Percentiles rank a stretch among this genome's conserved stretches.
phyloP scores from a whole-genome alignment of 306 rosid species.

The Dalbergia oliveri region DNA sequence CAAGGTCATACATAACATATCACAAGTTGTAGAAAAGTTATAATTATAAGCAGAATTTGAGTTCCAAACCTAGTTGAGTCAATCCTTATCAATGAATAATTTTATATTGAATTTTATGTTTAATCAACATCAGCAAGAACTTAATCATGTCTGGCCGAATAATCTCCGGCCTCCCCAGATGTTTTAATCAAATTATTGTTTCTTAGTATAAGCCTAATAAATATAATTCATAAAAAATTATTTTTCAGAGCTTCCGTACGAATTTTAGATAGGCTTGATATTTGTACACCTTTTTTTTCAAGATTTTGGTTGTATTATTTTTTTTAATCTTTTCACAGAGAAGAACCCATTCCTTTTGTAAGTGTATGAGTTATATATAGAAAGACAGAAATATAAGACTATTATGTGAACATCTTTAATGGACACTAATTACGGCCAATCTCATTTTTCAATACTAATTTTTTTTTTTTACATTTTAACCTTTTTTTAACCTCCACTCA shows the following conservation, averaged over 20 bases:
- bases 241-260: neutral
- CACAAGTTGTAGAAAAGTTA: neutral
- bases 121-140: neutral
- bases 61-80: conserved; percentile 1
- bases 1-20: neutral
- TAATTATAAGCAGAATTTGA: neutral
- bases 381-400: no score
- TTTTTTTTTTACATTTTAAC: no score
- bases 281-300: neutral
- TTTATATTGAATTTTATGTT: neutral
- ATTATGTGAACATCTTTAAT: no score
- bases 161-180: neutral
- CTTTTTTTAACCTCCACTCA: no score
- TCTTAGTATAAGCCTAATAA: neutral
- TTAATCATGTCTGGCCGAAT: neutral
- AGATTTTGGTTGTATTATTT: no score
- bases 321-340: neutral
- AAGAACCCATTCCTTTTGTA: neutral
- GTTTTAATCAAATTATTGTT: neutral
- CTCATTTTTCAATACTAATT: no score
- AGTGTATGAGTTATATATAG: neutral
- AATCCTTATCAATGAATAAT: neutral
- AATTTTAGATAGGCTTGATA: neutral
- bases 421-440: no score
- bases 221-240: neutral